Evolutionary conservation across 2,329 filamentous ascomycete species (phyloP), one percentile per base, ranked within the genome.

Genomic region (Clathrospora elynae): DNA sequence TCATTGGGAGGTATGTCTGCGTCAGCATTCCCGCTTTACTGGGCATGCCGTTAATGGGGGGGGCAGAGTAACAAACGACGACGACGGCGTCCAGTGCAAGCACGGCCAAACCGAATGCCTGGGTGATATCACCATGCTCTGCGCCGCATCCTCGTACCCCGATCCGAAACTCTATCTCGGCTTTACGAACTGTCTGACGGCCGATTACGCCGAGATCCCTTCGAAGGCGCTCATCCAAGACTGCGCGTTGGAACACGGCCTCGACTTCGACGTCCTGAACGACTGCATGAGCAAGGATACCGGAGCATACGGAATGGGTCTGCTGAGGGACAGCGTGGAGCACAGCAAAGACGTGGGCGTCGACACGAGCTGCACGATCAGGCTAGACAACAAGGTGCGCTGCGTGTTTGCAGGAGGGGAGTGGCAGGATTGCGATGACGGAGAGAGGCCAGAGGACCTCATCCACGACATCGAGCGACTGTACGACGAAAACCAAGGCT

Each of bases 61-160:
- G 3, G 28, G 12, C 12, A 4, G 38, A 79, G 87, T 85, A 73
- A 73, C 76, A 31, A 84, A 87, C 35, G 78, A 85, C 50, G 86
- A 93, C 59, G 88, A 91, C 59, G 91, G 90, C 40, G 85, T 97
- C 46, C 77, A 83, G 22, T 99, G 93, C 76, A 92, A 79, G 73
- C 93, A 99, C 68, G 93, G 93, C 6, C 87, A 90, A 4, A 79
- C 79, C 28, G 93, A 99, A 73, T 99, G 88, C 70, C 82, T 97
- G 61, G 93, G 93, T 49, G 90, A 99, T 73, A 95, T 96, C 67
- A 78, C 99, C 70, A 87, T 96, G 68, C 86, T 99, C 35, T 99
- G 93, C 73, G 91, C 91, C 22, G 85, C 85, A 46, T 78, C 86
- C 51, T 79, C 93, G 20, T 93, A 93, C 64, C 87, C 88, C 19